Evolutionary conservation across 805 yeast species (phyloP).

Genomic region (Yarrowia sp.): DNA sequence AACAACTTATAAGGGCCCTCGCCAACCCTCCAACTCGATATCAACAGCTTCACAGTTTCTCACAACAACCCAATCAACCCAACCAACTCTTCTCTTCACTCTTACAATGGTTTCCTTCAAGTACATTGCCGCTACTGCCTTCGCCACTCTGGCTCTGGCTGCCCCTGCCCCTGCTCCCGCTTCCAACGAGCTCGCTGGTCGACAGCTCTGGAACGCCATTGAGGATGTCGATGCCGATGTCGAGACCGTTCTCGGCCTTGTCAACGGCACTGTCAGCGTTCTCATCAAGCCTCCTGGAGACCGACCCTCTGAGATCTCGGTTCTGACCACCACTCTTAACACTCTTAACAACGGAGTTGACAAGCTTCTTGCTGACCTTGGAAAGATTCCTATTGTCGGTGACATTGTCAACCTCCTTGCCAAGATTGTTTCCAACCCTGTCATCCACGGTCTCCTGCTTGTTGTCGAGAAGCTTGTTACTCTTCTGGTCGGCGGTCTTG

Average conservation of each 20-base stretch:
- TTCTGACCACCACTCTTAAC: not conserved
- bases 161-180: constrained; percentile 25
- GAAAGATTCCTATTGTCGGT: constrained; percentile 5
- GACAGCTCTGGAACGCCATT: constrained; percentile 9
- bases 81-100: not conserved
- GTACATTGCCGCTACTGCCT: constrained; percentile 1
- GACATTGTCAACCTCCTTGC: not conserved
- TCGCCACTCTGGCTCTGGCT: not conserved
- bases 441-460: constrained; percentile 12
- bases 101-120: not conserved
- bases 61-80: not conserved
- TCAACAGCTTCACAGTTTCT: not conserved
- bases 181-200: not conserved
- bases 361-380: constrained; percentile 22
- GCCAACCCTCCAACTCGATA: not conserved
- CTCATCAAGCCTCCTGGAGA: constrained; percentile 26
- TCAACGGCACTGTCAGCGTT: not conserved
- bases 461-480: constrained; percentile 12
- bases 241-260: not conserved
- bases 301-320: constrained; percentile 10
- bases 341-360: constrained; percentile 9
- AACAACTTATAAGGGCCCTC: not conserved
- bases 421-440: constrained; percentile 17
- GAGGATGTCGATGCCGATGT: constrained; percentile 16
- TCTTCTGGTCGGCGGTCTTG: constrained; percentile 18